Base-by-base conservation (phyloP, 2,329 filamentous ascomycete genomes). In the Drechslerella dactyloides region DNA sequence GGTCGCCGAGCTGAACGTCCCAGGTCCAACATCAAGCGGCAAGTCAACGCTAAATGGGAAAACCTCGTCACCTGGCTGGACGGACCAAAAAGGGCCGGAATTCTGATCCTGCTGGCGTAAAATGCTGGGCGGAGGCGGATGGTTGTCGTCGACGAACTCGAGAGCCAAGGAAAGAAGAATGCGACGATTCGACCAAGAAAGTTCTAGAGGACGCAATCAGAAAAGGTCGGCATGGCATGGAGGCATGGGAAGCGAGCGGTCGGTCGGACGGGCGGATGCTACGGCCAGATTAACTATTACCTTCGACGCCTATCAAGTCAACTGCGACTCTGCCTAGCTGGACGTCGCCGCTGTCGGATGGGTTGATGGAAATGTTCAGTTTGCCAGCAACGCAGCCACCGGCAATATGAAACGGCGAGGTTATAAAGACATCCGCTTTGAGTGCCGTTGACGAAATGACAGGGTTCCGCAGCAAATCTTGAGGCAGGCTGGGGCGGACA, bases 231-330 rank as follows among this genome's bases (percentile, higher is more conserved):
- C 35, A 44, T 35, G 21, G 46, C 33, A 27, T 19, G 42, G 27
- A 58, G 23, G 15, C 13, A 60, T 10, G 33, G 37, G n/a, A 17
- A 24, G 17, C 54, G 11, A 21, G n/a, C n/a, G n/a, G n/a, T n/a
- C n/a, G n/a, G n/a, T n/a, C n/a, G n/a, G 37, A 35, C 15, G 21
- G n/a, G 42, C 15, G 11, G 37, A 61, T 35, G 53, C 27, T 55
- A 37, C 27, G 30, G 24, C 4, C 15, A 61, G 17, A 46, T 24
- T 27, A 42, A 56, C 58, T 69, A 73, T 50, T 74, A 75, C 75
- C 76, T 75, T 77, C 75, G 58, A 76, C 68, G 5, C 75, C 75
- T 19, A 74, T 61, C 40, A 76, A 65, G 64, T 75, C 75, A 35
- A 76, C 72, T 24, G 73, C 75, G n/a, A 76, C 74, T 46, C 75